Conservation (phyloP, 169 alveolate genomes). For the Theileria parva region DNA sequence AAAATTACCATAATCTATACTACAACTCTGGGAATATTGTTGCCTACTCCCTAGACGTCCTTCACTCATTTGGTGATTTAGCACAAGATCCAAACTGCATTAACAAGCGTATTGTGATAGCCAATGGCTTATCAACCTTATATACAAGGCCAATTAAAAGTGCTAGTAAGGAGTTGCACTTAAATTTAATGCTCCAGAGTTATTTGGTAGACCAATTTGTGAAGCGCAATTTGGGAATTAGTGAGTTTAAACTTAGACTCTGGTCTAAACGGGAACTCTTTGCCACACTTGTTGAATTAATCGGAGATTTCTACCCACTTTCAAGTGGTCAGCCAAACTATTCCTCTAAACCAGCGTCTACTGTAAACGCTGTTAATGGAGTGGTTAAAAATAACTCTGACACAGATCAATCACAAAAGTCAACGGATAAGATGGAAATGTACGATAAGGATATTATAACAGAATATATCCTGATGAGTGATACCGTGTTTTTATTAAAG, state of each 20-base stretch:
- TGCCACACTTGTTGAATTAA: slow-evolving; percentile 53
- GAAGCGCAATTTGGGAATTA: slow-evolving; percentile 46
- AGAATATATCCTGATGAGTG: slow-evolving; percentile 27
- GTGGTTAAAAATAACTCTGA: neutral
- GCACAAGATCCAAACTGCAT: slow-evolving; percentile 47
- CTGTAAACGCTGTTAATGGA: neutral
- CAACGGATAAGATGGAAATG: neutral
- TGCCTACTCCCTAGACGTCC: slow-evolving; percentile 44
- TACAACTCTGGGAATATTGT: slow-evolving; percentile 37
- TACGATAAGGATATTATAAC: slow-evolving; percentile 14
- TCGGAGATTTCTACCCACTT: slow-evolving; percentile 60
- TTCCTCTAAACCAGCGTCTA: neutral
- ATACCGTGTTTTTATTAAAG: slow-evolving; percentile 40
- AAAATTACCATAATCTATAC: slow-evolving; percentile 35
- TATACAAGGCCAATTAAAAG: slow-evolving; percentile 25
- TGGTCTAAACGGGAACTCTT: slow-evolving; percentile 59
- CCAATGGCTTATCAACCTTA: slow-evolving; percentile 40
- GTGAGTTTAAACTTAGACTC: slow-evolving; percentile 34
- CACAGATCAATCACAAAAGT: neutral
- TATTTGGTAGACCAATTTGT: slow-evolving; percentile 60
- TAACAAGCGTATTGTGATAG: slow-evolving; percentile 39
- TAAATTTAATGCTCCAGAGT: slow-evolving; percentile 58
- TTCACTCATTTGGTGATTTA: slow-evolving; percentile 58
- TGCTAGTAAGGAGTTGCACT: slow-evolving; percentile 57
- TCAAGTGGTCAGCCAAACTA: neutral